Percentiles rank a stretch among this genome's conserved stretches.
These are phyloP conservation scores for Globisporangium canariense DNA, from an alignment of 352 stramenopile species.

Conservation along the genomic window DNA sequence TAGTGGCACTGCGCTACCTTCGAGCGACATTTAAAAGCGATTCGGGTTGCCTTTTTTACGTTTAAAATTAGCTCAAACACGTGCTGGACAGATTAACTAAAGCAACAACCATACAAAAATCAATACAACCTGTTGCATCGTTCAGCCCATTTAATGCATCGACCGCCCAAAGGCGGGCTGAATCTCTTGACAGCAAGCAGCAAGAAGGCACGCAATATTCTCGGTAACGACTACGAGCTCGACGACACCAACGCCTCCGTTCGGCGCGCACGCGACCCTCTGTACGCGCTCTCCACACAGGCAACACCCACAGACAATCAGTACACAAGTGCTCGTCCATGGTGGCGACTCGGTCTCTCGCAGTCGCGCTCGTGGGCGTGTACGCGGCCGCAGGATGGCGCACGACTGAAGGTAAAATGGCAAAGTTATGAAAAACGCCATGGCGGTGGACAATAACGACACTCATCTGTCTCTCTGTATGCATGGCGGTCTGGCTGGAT, in stretches of 20 bases:
- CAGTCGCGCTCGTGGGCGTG: constrained; percentile 1
- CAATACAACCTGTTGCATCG: not conserved
- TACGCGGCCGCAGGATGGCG: constrained; percentile 7
- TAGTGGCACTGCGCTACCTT: not conserved
- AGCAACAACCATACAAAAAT: not conserved
- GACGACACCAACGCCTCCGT: not conserved
- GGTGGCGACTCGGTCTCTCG: constrained; percentile 1
- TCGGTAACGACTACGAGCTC: too few relatives aligned
- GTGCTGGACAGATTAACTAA: not conserved
- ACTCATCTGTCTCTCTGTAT: not conserved
- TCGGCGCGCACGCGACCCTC: not conserved
- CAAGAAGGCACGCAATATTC: not conserved
- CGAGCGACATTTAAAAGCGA: not conserved
- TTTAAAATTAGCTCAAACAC: not conserved
- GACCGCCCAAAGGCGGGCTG: not conserved
- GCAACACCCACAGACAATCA: too few relatives aligned
- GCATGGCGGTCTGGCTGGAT: not conserved
- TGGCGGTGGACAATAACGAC: constrained; percentile 1
- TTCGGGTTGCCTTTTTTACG: not conserved
- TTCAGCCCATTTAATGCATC: not conserved
- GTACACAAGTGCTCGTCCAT: not conserved
- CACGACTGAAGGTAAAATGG: constrained; percentile 11
- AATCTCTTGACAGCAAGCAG: not conserved
- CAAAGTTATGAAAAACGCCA: not conserved
- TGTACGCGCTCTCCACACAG: not conserved